Base-by-base conservation (phyloP, 176 grass and related monocot genomes). In the Carex pumila region DNA sequence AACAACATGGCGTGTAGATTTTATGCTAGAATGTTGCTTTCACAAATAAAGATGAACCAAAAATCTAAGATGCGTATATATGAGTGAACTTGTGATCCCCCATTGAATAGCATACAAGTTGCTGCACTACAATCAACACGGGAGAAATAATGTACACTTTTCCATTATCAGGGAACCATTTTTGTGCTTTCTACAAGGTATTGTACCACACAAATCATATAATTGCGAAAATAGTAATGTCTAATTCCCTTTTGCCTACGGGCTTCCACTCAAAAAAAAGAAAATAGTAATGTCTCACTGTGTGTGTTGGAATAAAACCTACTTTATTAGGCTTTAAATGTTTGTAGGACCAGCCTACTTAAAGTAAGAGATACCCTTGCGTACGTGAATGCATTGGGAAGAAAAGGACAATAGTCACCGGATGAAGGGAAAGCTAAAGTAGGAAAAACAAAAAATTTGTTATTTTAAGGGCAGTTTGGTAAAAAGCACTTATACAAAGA, bases 291-390 rank as follows among this genome's bases (percentile, higher is more conserved):
- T 7, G 50, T 32, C 14, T 34, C 29, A 57, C 29, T 34, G 6
- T 18, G 52, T 57, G 12, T 32, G 73, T 78, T 78, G 52, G 73
- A 78, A 50, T 56, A 78, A 78, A 77, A 77, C 72, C 50, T 32
- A 78, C 49, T 56, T 77, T 57, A 32, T 15, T 57, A 31, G 52
- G 49, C 52, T 78, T 57, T 57, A 7, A 57, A n/a, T 78, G 73
- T 25, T 32, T 7, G 25, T 77, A 56, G 73, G 29, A 52, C 73
- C 25, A 32, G 7, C 73, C 73, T 31, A 78, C 52, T 34, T 32
- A 3, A 8, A 13, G 79, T 81, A 64, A 81, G 36, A 63, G 37
- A 65, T 81, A 25, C 59, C 19, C 56, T 81, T 52, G 71, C 5
- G 50, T 65, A 58, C 13, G 32, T 45, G 32, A 78, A 56, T 57